A percentile compares a stretch with the other conserved stretches of the same genome.
Evolutionary conservation across 306 rosid genomes (phyloP).

Genomic region (Biancaea sappan): DNA sequence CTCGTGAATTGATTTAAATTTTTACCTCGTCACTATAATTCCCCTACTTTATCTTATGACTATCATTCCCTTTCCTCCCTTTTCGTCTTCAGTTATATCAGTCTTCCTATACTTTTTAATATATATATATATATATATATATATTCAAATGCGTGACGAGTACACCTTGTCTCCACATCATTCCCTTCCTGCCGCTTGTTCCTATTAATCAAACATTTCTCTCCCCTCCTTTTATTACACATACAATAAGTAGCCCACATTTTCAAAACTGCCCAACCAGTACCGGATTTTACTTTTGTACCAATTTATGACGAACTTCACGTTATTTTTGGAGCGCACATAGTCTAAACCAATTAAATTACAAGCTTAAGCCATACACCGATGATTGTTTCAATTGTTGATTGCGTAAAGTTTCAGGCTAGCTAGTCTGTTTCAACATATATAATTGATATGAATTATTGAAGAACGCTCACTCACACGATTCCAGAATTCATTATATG

Average conservation of each 20-base stretch:
- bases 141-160: background rate
- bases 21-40: too few relatives aligned
- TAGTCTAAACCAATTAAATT: too few relatives aligned
- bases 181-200: background rate
- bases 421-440: background rate
- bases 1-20: background rate
- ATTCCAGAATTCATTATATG: background rate
- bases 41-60: background rate
- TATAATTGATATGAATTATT: background rate
- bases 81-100: background rate
- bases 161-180: background rate
- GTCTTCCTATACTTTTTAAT: background rate
- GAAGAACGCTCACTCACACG: background rate
- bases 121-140: too few relatives aligned
- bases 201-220: background rate
- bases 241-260: background rate
- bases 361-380: too few relatives aligned
- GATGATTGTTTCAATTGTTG: background rate
- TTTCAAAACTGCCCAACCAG: background rate
- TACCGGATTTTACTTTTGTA: background rate
- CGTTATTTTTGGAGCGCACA: too few relatives aligned
- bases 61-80: background rate
- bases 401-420: conserved; percentile 15
- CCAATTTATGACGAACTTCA: too few relatives aligned
- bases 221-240: background rate